Evolutionary conservation across 441 rosid genomes (phyloP).

Genomic region (Adansonia gregorii): DNA sequence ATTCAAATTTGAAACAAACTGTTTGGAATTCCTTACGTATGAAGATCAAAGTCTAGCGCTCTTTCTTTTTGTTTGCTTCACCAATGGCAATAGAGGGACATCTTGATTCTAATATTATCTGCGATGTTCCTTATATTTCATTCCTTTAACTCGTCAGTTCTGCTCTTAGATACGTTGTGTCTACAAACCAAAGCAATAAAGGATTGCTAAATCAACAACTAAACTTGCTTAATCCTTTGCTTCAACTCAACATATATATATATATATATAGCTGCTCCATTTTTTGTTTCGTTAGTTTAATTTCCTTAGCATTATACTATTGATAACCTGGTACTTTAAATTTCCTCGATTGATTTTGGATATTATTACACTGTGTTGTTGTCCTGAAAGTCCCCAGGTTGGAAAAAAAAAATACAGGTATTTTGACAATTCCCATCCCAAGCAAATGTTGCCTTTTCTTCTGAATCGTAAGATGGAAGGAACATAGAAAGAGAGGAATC

Average conservation of each 20-base stretch:
- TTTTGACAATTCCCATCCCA: neutral
- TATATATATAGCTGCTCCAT: too few species aligned
- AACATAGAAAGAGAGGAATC: slow-evolving; percentile 33
- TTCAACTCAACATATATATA: too few species aligned
- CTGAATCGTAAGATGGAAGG: slow-evolving; percentile 39
- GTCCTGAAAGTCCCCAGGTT: neutral
- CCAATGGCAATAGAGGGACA: neutral
- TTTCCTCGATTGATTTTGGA: too few species aligned
- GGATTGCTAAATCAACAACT: neutral
- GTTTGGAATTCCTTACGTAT: neutral
- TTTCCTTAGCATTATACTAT: too few species aligned
- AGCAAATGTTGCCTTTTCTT: neutral
- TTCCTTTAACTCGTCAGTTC: neutral
- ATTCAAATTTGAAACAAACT: neutral
- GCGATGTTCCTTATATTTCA: neutral
- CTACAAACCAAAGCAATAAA: neutral
- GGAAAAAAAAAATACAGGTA: slow-evolving; percentile 1
- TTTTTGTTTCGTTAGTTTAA: too few species aligned
- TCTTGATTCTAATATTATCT: slow-evolving; percentile 18
- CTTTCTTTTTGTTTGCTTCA: slow-evolving; percentile 26
- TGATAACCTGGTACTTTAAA: too few species aligned
- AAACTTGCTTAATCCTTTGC: too few species aligned
- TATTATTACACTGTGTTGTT: neutral
- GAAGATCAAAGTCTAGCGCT: neutral
- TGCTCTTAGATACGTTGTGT: neutral